Percentiles rank a stretch among this genome's conserved stretches.
Conservation (phyloP, 1,284 basidiomycete species). For the Cutaneotrichosporon dermatis region DNA sequence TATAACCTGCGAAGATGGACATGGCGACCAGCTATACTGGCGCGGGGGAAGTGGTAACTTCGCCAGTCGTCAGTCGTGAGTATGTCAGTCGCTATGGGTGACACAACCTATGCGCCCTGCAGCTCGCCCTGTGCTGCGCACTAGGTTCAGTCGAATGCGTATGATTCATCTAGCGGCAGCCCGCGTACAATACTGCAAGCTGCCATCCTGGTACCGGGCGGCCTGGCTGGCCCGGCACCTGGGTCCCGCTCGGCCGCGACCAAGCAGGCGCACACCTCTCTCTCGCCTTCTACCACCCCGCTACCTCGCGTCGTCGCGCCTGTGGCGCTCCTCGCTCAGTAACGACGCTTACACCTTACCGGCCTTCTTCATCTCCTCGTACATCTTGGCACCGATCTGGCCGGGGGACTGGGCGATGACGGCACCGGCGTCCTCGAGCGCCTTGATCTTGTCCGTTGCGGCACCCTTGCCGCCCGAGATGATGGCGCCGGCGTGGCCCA, state of each 20-base stretch:
- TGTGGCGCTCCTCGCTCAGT: no score
- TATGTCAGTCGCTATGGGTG: no score
- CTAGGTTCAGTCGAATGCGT: not conserved
- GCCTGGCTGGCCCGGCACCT: no score
- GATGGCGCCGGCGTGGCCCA: constrained; percentile 99
- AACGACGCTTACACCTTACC: constrained; percentile 60
- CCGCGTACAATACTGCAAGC: not conserved
- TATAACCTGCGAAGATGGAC: no score
- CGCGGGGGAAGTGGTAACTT: no score
- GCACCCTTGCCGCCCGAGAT: constrained; percentile 97
- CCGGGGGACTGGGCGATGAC: constrained; percentile 95
- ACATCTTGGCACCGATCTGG: constrained; percentile 81
- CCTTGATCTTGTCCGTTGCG: constrained; percentile 90
- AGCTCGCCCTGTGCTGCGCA: no score
- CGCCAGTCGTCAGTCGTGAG: no score
- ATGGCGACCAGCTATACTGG: no score
- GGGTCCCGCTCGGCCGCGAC: not conserved
- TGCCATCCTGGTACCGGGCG: not conserved
- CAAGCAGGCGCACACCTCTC: not conserved
- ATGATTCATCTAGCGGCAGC: constrained; percentile 7
- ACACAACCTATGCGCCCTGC: no score
- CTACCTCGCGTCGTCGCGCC: no score
- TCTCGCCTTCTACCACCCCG: no score
- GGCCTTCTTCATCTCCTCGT: constrained; percentile 81
- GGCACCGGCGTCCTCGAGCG: constrained; percentile 88